Base-by-base conservation (phyloP, 2,329 filamentous ascomycete genomes). In the Biscogniauxia marginata region DNA sequence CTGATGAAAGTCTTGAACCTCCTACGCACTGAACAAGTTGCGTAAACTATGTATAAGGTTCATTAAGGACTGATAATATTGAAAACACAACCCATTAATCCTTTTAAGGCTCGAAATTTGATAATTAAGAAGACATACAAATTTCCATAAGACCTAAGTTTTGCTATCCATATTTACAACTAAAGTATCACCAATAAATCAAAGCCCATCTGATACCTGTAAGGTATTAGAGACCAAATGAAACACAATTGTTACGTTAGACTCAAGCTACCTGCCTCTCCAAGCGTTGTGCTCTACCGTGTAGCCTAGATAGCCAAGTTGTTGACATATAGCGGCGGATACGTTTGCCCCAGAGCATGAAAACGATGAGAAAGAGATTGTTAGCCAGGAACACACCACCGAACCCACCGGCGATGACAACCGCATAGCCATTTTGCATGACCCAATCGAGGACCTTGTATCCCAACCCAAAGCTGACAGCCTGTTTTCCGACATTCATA, bases 401-500 rank as follows among this genome's bases (percentile, higher is more conserved):
- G 59, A 83, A 83, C 2, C 77, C 77, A 1, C 79, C 80, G 3
- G 75, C 71, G 50, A 83, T 82, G n/a, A 82, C 77, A 1, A 75
- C 75, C 1, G 74, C 74, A 59, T 82, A 83, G 3, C 80, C 79
- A n/a, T 70, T 71, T 50, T 74, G 58, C 54, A 74, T 56, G 21
- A 83, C 75, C 80, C 80, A 83, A 55, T 81, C 74, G 16, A 83
- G 67, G 51, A 83, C 69, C 54, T 80, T 73, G 51, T 78, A 69
- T 3, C 78, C 77, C 67, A 83, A 76, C 1, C 79, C 80, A 58
- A 83, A 83, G 54, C 76, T 79, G 51, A 83, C 80, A 2, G 79
- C 78, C 68, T 83, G 79, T 65, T 83, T 83, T 9, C 80, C 80
- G n/a, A 83, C 65, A 60, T 82, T 82, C 75, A 83, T 83, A 3